Evolutionary conservation across 208 protist genomes (phyloP).

Genomic region (Sergeia podlipaevii): DNA sequence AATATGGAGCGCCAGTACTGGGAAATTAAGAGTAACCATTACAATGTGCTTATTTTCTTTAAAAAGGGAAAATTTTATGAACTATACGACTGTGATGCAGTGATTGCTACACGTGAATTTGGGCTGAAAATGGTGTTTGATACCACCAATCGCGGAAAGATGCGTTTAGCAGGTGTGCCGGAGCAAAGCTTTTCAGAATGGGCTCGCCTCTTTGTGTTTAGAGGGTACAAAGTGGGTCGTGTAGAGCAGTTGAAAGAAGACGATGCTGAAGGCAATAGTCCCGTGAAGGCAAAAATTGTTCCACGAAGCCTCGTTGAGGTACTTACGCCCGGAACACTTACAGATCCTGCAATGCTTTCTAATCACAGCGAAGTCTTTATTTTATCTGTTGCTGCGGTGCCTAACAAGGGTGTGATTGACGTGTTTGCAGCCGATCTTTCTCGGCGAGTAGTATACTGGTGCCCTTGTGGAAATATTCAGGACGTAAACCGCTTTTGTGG

Average conservation of each 20-base stretch:
- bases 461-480: slow-evolving; percentile 30
- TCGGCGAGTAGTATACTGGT: slow-evolving; percentile 59
- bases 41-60: slow-evolving; percentile 94
- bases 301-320: slow-evolving; percentile 85
- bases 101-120: slow-evolving; percentile 90
- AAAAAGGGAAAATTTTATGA: slow-evolving; percentile 98
- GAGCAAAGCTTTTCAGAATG: slow-evolving; percentile 90
- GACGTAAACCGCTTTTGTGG: slow-evolving; percentile 13
- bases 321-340: slow-evolving; percentile 91
- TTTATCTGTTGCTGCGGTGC: slow-evolving; percentile 27
- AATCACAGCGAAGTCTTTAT: slow-evolving; percentile 69
- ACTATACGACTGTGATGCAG: slow-evolving; percentile 93
- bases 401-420: slow-evolving; percentile 25
- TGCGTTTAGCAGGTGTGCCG: slow-evolving; percentile 92
- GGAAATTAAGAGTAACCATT: slow-evolving; percentile 92
- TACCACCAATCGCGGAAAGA: slow-evolving; percentile 84
- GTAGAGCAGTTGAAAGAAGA: slow-evolving; percentile 92
- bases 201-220: slow-evolving; percentile 90
- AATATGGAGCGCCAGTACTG: slow-evolving; percentile 96
- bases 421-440: slow-evolving; percentile 83
- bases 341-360: slow-evolving; percentile 77
- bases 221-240: slow-evolving; percentile 91
- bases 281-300: slow-evolving; percentile 59
- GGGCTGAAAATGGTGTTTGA: slow-evolving; percentile 93
- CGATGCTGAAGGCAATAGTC: slow-evolving; percentile 10